Evolutionary conservation across 305 asterid species (phyloP), one percentile per base, ranked within the genome.

Genomic region (Fraxinus ornus): DNA sequence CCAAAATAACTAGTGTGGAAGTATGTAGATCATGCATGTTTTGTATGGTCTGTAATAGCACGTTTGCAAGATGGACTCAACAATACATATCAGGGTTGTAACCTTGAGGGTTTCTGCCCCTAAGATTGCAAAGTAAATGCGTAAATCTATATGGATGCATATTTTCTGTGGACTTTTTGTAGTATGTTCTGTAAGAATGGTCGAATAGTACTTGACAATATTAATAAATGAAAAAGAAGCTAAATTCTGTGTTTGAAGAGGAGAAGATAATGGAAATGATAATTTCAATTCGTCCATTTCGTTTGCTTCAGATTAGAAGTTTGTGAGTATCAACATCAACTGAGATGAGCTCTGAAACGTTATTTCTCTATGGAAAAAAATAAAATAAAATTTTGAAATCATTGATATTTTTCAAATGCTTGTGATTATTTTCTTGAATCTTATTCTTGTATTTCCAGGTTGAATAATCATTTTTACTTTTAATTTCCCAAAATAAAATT

Each of bases 11-110:
- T 3, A 21, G 77, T 70, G 15, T 68, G 74, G 78, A 83, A 80
- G 66, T 84, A 84, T 21, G 75, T 79, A 60, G 19, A 66, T 17
- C 86, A 83, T 83, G 84, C 80, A 83, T 87, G 83, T 85, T 52
- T 52, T 17, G 64, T 17, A 52, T 52, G 64, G 8, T 52, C 22
- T 52, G 7, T 52, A 5, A 3, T 17, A 52, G 64, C 1, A 49
- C 21, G 62, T 52, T 19, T n/a, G 66, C 24, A 55, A n/a, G 66
- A 17, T n/a, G 64, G 64, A 55, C 24, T 55, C 9, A 6, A 52
- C 7, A 17, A 3, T 52, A 52, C 64, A 17, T n/a, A n/a, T 55
- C 66, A 5, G 9, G 26, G 66, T 5, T 19, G 24, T 55, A n/a
- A 55, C 26, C 66, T 55, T 6, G 66, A n/a, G 26, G 66, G 68